Evolutionary conservation across 495 filamentous ascomycete genomes (phyloP), one percentile per base, ranked within the genome.

Genomic region (Annulohypoxylon moriforme): DNA sequence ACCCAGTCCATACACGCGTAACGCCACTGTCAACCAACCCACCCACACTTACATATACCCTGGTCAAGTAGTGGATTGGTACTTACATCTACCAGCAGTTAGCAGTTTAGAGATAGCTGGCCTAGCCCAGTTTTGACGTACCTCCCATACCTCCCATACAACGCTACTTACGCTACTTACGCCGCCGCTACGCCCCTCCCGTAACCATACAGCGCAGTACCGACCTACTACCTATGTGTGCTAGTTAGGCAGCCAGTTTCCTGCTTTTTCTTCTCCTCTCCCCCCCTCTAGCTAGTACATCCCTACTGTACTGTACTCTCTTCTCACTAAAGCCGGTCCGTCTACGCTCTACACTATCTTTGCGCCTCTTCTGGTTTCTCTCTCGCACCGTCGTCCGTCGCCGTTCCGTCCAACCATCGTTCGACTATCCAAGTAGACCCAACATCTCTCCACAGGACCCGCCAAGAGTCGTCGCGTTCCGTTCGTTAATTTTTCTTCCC

Each of bases 401-500:
- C 71, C 57, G 56, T 66, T 67, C 61, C 61, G 61, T 65, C 71
- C 66, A 73, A 67, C 66, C 71, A 67, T 68, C 71, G 59, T 59
- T 63, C 58, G 63, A 52, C 69, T 46, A 72, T 13, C 40, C 13
- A 44, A n/a, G 40, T 44, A 18, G 18, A 24, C 34, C 55, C 25
- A 16, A 59, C 40, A 60, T 18, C 60, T 66, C 56, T 66, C 65
- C 70, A 65, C 70, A 56, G 69, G 65, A 50, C 38, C 65, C 65
- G 65, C 61, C 62, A 56, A 22, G 56, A 73, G 71, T 69, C 50
- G 71, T 67, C 62, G 71, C 71, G 71, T 73, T 25, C 66, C 66
- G 50, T 61, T 73, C 66, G 52, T 73, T 73, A 67, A 69, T 73
- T 69, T 69, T 73, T 69, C 49, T 57, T 52, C 40, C 18, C 25